phyloP scores from a whole-genome alignment of 2,329 filamentous ascomycete genomes.

The Neonectria magnoliae region DNA sequence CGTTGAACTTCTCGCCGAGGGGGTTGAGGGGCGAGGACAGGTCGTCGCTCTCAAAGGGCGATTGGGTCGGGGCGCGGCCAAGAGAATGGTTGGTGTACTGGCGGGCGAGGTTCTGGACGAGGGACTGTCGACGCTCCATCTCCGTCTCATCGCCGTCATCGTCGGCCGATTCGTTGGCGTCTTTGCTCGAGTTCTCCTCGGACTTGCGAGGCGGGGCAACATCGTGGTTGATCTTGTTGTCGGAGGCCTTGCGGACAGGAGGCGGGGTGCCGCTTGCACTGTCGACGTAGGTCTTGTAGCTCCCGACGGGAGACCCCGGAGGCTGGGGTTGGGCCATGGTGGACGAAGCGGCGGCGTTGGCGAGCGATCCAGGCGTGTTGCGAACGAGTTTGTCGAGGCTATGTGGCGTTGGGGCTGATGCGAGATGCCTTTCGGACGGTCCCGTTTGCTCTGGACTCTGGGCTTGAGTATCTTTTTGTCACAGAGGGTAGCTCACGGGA shows the following conservation, averaged over 20 bases:
- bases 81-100: slow-evolving; percentile 21
- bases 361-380: neutral
- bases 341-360: neutral
- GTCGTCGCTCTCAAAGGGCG: slow-evolving; percentile 14
- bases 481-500: slow-evolving; percentile 5
- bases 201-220: neutral
- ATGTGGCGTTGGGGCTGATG: neutral
- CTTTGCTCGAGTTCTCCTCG: neutral
- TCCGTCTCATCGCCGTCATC: neutral
- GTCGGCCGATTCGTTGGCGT: slow-evolving; percentile 15
- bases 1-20: slow-evolving; percentile 17
- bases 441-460: slow-evolving; percentile 21
- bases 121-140: slow-evolving; percentile 22
- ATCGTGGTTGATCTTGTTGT: neutral
- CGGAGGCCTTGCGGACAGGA: neutral
- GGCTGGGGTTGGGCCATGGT: slow-evolving; percentile 7
- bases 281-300: slow-evolving; percentile 17
- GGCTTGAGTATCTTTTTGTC: neutral
- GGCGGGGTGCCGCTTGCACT: neutral
- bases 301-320: neutral
- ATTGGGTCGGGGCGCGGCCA: neutral
- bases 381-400: neutral
- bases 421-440: slow-evolving; percentile 12
- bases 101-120: slow-evolving; percentile 16
- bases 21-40: slow-evolving; percentile 18